These are phyloP conservation scores for Capsicum baccatum DNA, from an alignment of 257 asterid species.

Conservation along the genomic window DNA sequence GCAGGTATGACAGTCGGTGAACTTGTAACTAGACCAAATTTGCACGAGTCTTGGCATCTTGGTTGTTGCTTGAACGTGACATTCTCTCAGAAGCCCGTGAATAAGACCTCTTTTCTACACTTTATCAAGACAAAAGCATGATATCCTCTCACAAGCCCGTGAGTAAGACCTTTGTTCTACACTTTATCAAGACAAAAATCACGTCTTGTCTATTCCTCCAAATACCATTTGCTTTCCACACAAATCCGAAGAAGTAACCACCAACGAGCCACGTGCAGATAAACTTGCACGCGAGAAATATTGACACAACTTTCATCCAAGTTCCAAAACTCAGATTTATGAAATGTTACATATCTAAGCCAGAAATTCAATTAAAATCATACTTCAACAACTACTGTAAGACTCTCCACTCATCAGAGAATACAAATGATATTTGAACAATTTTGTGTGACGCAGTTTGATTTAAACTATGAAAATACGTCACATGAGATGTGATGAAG, in stretches of 20 bases:
- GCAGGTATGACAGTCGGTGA: background rate
- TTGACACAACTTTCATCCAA: background rate
- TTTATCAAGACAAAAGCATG: background rate
- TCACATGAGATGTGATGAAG: too few species aligned
- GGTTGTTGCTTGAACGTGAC: background rate
- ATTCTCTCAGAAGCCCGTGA: background rate
- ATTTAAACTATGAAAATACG: too few species aligned
- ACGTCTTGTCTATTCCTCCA: background rate
- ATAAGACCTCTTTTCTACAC: background rate
- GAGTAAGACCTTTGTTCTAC: background rate
- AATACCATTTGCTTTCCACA: background rate
- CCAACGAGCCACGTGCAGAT: background rate
- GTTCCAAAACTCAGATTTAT: constrained; percentile 7
- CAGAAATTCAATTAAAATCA: too few species aligned
- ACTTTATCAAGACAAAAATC: background rate
- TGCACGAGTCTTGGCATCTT: background rate
- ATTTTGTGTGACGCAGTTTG: too few species aligned
- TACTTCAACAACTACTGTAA: too few species aligned
- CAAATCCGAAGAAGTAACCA: background rate
- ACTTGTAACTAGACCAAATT: background rate
- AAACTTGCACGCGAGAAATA: background rate
- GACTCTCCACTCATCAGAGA: too few species aligned
- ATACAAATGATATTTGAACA: too few species aligned
- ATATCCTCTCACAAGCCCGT: background rate
- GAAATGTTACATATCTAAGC: too few species aligned